phyloP scores from a whole-genome alignment of 2,329 filamentous ascomycete genomes.

The Teratosphaeria zuluensis region DNA sequence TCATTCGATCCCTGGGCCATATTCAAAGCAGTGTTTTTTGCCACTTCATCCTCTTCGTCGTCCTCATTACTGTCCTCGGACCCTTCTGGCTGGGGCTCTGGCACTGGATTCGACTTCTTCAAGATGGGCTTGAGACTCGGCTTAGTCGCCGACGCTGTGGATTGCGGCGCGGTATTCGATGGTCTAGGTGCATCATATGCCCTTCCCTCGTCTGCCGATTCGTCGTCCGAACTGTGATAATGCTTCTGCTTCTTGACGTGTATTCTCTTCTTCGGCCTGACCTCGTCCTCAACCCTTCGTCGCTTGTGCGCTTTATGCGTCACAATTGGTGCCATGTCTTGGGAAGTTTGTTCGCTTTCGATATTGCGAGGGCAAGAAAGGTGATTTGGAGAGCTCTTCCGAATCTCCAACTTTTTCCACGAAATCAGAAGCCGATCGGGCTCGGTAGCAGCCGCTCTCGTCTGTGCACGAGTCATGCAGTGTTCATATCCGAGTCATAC shows the following conservation, averaged over 20 bases:
- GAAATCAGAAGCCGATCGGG: background rate
- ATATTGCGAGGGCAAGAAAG: too few relatives aligned
- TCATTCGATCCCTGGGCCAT: slow-evolving; percentile 1
- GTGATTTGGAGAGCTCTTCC: too few relatives aligned
- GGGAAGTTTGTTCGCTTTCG: too few relatives aligned
- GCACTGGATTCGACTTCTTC: background rate
- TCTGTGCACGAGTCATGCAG: too few relatives aligned
- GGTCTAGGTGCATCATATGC: slow-evolving; percentile 18
- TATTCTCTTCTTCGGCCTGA: slow-evolving; percentile 42
- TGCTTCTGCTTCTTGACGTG: slow-evolving; percentile 54
- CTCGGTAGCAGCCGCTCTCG: too few relatives aligned
- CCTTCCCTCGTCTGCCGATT: slow-evolving; percentile 17
- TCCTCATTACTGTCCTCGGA: slow-evolving; percentile 15
- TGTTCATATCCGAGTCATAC: too few relatives aligned
- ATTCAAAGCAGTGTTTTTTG: slow-evolving; percentile 22
- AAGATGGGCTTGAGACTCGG: slow-evolving; percentile 1
- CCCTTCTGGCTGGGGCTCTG: background rate
- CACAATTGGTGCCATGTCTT: background rate
- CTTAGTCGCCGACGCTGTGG: background rate
- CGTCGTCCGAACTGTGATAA: slow-evolving; percentile 54
- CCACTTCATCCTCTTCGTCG: slow-evolving; percentile 31
- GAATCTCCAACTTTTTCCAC: too few relatives aligned
- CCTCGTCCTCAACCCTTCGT: slow-evolving; percentile 45
- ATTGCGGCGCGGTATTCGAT: background rate
- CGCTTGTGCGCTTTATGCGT: slow-evolving; percentile 11